Conservation (phyloP, 176 grass and related monocot species). For the Secale cereale region DNA sequence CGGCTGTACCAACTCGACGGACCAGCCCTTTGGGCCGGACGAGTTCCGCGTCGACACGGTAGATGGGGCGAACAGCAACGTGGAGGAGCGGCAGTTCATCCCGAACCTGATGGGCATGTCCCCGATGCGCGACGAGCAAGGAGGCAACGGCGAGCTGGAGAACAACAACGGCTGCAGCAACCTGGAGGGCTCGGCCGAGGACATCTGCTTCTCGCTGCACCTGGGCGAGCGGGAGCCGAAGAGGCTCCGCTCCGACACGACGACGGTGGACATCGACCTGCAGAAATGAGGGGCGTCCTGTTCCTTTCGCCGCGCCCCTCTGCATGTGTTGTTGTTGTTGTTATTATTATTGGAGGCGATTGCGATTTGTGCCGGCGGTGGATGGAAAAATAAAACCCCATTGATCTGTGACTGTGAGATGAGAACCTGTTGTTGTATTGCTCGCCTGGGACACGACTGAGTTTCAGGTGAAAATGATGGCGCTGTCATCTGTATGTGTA, state of each 20-base stretch:
- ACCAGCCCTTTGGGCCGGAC: constrained; percentile 24
- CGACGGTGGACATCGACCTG: constrained; percentile 41
- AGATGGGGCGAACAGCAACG: constrained; percentile 39
- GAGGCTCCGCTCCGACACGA: constrained; percentile 46
- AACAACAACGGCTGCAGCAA: constrained; percentile 14
- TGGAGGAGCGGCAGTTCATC: constrained; percentile 87
- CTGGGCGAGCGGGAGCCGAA: constrained; percentile 71
- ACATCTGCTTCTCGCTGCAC: constrained; percentile 57
- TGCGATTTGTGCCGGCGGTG: neutral
- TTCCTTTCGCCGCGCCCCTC: neutral
- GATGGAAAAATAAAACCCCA: constrained; percentile 7
- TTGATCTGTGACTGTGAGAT: neutral
- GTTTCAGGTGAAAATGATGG: too few species aligned
- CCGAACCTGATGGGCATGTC: constrained; percentile 68
- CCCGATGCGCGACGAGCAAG: constrained; percentile 36
- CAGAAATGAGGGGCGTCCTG: constrained; percentile 38
- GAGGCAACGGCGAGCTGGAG: constrained; percentile 30
- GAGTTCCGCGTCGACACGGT: constrained; percentile 53
- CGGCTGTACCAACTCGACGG: constrained; percentile 31
- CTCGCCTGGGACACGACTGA: neutral
- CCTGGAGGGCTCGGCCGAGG: constrained; percentile 45
- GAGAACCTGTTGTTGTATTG: neutral
- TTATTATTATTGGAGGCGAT: neutral
- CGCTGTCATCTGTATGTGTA: too few species aligned
- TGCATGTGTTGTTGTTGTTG: neutral